phyloP scores from a whole-genome alignment of 164 flowering plant species.

The Cinnamomum chago region DNA sequence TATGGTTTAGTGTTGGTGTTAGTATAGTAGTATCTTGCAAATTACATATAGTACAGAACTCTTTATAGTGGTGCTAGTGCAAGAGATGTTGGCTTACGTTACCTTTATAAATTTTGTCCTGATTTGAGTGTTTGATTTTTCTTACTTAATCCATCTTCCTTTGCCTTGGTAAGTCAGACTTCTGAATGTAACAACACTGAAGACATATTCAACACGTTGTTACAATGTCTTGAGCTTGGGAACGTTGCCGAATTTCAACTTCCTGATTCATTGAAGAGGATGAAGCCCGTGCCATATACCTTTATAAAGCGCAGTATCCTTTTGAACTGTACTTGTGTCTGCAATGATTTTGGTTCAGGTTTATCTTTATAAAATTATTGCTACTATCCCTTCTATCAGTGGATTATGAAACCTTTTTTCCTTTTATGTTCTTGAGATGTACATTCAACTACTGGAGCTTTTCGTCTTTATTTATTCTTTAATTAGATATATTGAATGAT shows the following conservation, averaged over 20 bases:
- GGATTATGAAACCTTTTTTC: not conserved
- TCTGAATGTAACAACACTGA: slow-evolving; percentile 23
- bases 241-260: slow-evolving; percentile 70
- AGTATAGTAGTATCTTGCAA: no score
- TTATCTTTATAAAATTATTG: not conserved
- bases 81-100: no score
- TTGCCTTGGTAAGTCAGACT: slow-evolving; percentile 21
- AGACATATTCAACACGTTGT: slow-evolving; percentile 47
- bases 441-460: not conserved
- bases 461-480: no score
- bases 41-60: no score
- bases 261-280: slow-evolving; percentile 57
- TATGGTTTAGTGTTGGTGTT: no score
- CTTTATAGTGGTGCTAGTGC: no score
- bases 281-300: slow-evolving; percentile 46
- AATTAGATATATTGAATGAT: no score
- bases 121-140: not conserved
- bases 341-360: not conserved
- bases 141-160: not conserved
- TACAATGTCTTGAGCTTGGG: slow-evolving; percentile 38
- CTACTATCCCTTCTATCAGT: not conserved
- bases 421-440: not conserved
- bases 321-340: not conserved
- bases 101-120: no score
- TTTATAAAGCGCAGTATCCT: slow-evolving; percentile 84